Evolutionary conservation across 208 protist genomes (phyloP).

Genomic region (Acanthamoeba healyi): DNA sequence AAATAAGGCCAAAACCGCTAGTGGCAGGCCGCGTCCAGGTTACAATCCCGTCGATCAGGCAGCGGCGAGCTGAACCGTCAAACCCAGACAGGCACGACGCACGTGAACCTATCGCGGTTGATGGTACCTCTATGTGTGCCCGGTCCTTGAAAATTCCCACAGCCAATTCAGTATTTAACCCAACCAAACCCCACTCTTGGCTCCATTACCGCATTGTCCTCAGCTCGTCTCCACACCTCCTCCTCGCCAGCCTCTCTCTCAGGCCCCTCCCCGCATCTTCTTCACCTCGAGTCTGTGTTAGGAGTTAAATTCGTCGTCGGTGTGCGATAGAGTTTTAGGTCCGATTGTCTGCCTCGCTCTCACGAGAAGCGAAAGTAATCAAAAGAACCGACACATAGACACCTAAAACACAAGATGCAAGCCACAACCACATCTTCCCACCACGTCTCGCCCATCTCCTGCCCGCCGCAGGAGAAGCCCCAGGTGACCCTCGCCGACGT

Average conservation of each 20-base stretch:
- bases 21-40: neutral
- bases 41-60: neutral
- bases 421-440: neutral
- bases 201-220: neutral
- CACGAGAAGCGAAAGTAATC: neutral
- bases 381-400: too few relatives aligned
- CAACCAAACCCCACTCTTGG: neutral
- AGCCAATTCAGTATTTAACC: neutral
- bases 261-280: neutral
- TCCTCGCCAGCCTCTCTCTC: neutral
- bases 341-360: too few relatives aligned
- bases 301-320: too few relatives aligned
- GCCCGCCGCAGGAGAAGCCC: neutral
- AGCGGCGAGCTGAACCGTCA: neutral
- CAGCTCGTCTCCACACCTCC: neutral
- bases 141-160: neutral
- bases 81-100: neutral
- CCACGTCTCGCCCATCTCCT: neutral
- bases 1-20: neutral
- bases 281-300: too few relatives aligned
- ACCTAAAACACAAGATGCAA: neutral
- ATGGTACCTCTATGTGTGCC: neutral
- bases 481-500: constrained; percentile 26
- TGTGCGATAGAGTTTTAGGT: too few relatives aligned
- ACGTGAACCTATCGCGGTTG: too few relatives aligned